phyloP scores from a whole-genome alignment of 306 rosid species.

The Cucumis melo region DNA sequence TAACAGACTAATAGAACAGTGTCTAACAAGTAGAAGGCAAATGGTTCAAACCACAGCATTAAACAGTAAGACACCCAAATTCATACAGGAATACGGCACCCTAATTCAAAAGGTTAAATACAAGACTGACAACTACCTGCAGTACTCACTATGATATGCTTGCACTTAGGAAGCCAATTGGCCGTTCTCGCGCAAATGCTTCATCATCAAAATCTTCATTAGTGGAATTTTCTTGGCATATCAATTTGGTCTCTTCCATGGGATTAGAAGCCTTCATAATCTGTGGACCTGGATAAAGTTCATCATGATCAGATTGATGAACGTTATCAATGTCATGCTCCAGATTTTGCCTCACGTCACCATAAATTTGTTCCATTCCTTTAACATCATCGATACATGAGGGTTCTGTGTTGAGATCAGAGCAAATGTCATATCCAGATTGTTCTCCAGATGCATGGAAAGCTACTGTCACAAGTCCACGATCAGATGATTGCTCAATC shows the following conservation, averaged over 20 bases:
- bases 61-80: background rate
- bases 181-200: slow-evolving; percentile 60
- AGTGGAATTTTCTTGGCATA: slow-evolving; percentile 89
- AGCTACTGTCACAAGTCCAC: slow-evolving; percentile 68
- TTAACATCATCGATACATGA: slow-evolving; percentile 53
- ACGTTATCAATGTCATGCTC: slow-evolving; percentile 37
- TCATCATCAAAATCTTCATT: slow-evolving; percentile 88
- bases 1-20: background rate
- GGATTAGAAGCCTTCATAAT: slow-evolving; percentile 57
- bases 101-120: background rate
- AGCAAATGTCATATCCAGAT: slow-evolving; percentile 57
- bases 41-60: background rate
- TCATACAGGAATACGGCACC: background rate
- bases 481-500: slow-evolving; percentile 65
- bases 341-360: slow-evolving; percentile 35
- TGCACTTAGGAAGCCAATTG: slow-evolving; percentile 53
- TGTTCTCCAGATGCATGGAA: slow-evolving; percentile 52
- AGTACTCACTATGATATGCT: slow-evolving; percentile 45
- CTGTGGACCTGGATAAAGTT: slow-evolving; percentile 30
- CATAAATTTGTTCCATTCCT: slow-evolving; percentile 30
- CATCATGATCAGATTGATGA: slow-evolving; percentile 46
- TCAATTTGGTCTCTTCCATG: slow-evolving; percentile 31
- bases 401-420: slow-evolving; percentile 85
- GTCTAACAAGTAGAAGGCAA: background rate
- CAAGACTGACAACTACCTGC: slow-evolving; percentile 42